Percentiles rank a stretch among this genome's conserved stretches.
Conservation (phyloP, 805 yeast genomes). For the Saturnispora zaruensis region DNA sequence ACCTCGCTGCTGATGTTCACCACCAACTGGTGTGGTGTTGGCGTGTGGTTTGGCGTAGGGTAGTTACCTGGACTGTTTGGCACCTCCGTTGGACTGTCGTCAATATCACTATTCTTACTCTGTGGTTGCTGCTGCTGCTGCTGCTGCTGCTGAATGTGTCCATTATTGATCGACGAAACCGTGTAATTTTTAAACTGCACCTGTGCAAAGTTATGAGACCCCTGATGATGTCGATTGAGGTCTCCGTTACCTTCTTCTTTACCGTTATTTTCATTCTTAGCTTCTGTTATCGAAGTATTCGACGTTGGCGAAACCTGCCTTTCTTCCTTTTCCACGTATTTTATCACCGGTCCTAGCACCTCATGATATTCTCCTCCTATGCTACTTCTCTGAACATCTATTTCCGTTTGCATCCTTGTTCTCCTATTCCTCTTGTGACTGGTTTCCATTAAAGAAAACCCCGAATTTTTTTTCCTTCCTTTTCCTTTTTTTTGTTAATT, state of each 20-base stretch:
- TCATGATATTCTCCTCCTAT: not conserved
- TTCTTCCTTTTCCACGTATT: not conserved
- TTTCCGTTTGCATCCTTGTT: not conserved
- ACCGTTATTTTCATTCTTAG: not conserved
- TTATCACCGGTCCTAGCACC: not conserved
- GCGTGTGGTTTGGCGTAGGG: slow-evolving; percentile 13
- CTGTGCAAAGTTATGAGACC: slow-evolving; percentile 5
- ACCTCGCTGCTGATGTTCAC: not conserved
- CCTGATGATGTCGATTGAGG: not conserved
- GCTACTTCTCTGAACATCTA: not conserved
- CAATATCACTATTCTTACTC: not conserved
- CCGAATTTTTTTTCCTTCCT: not conserved
- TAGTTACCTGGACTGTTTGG: slow-evolving; percentile 19
- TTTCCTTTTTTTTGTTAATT: not conserved
- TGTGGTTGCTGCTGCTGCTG: not conserved
- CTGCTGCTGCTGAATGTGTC: not conserved
- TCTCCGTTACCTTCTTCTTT: not conserved
- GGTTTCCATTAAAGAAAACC: not conserved
- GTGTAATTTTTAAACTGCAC: slow-evolving; percentile 20
- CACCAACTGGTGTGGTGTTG: slow-evolving; percentile 7
- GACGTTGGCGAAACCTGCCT: not conserved
- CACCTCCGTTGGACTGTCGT: slow-evolving; percentile 11
- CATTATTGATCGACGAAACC: slow-evolving; percentile 13
- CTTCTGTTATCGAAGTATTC: not conserved
- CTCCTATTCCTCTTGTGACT: not conserved